Percentiles rank a stretch among this genome's conserved stretches.
Conservation (phyloP, 495 filamentous ascomycete genomes). For the Aspergillus homomorphus region DNA sequence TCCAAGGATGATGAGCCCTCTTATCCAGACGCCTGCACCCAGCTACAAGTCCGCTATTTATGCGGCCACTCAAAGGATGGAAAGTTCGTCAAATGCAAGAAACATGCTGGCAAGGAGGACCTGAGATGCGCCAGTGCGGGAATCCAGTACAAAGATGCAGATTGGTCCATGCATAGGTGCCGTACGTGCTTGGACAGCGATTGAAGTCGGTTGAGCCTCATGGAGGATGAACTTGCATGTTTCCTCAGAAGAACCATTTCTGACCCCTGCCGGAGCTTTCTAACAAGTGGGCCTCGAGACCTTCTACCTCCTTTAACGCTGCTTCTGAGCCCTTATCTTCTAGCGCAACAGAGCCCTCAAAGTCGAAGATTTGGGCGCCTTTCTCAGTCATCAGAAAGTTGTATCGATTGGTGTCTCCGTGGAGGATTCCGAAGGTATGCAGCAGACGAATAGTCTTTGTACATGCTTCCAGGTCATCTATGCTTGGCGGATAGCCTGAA, state of each 20-base stretch:
- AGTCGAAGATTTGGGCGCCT: slow-evolving; percentile 28
- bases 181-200: no score
- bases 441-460: slow-evolving; percentile 18
- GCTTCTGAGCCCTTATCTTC: slow-evolving; percentile 21
- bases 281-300: background rate
- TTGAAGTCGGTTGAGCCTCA: no score
- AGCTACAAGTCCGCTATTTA: no score
- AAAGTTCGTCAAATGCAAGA: no score
- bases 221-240: no score
- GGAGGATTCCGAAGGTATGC: slow-evolving; percentile 23
- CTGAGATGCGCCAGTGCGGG: no score
- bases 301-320: slow-evolving; percentile 11
- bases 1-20: no score
- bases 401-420: slow-evolving; percentile 27
- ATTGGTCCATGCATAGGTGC: no score
- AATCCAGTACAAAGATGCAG: no score
- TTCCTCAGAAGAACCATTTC: background rate
- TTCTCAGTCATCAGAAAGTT: slow-evolving; percentile 25
- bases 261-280: slow-evolving; percentile 1
- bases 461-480: slow-evolving; percentile 11
- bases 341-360: slow-evolving; percentile 24
- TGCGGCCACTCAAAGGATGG: no score
- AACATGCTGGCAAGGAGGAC: no score
- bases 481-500: background rate
- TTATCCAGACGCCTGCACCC: no score